Percentiles rank a stretch among this genome's conserved stretches.
These are phyloP conservation scores for Grosmannia clavigera DNA, from an alignment of 2,329 filamentous ascomycete genomes.

Conservation along the genomic window DNA sequence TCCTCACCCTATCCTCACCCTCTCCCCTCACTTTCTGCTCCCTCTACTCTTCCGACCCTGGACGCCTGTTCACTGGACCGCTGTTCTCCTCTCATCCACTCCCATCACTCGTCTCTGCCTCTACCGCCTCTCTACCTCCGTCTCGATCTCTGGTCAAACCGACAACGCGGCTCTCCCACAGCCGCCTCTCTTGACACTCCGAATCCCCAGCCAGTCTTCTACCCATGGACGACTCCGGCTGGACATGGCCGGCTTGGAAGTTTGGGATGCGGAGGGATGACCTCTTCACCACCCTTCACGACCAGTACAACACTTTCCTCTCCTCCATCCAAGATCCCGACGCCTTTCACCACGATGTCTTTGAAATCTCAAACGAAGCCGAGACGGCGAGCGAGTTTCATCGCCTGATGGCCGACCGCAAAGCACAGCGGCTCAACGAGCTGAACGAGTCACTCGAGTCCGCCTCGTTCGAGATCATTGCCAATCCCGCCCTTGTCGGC, in stretches of 20 bases:
- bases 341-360: constrained; percentile 50
- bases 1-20: background rate
- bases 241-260: constrained; percentile 48
- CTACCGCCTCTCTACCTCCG: background rate
- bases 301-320: constrained; percentile 47
- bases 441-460: constrained; percentile 43
- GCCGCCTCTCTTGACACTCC: too few relatives aligned
- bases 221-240: constrained; percentile 40
- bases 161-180: too few relatives aligned
- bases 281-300: constrained; percentile 44
- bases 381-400: constrained; percentile 41
- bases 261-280: constrained; percentile 49
- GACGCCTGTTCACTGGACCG: background rate
- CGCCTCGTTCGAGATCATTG: constrained; percentile 48
- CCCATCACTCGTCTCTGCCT: background rate
- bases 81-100: background rate
- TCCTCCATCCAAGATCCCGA: constrained; percentile 45
- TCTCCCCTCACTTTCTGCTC: too few relatives aligned
- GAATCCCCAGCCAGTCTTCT: background rate
- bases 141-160: too few relatives aligned
- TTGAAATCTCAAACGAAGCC: constrained; percentile 41
- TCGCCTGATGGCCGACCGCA: constrained; percentile 38
- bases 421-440: constrained; percentile 39
- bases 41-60: too few relatives aligned
- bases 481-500: constrained; percentile 45